Percentiles rank a stretch among this genome's conserved stretches.
These are phyloP conservation scores for Ilyonectria robusta DNA, from an alignment of 2,329 filamentous ascomycete genomes.

Conservation along the genomic window DNA sequence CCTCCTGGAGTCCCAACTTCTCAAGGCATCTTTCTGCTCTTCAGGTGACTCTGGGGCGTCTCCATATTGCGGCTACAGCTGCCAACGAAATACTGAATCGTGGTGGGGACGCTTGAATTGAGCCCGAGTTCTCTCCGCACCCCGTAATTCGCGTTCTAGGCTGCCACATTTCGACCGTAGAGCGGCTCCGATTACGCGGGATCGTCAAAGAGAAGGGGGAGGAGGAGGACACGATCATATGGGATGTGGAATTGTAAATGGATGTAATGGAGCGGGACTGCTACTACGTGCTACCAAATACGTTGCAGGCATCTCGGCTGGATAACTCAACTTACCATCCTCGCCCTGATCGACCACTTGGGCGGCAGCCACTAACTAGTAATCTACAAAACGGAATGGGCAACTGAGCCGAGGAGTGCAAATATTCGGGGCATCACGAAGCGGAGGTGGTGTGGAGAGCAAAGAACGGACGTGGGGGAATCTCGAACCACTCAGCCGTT, in stretches of 20 bases:
- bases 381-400: neutral
- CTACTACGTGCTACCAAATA: neutral
- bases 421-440: neutral
- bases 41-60: conserved; percentile 28
- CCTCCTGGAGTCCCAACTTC: conserved; percentile 21
- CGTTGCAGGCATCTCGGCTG: neutral
- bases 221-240: conserved; percentile 2
- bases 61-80: conserved; percentile 37
- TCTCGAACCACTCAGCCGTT: neutral
- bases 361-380: neutral
- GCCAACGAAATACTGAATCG: conserved; percentile 20
- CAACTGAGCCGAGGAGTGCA: neutral
- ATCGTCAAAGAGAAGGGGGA: neutral
- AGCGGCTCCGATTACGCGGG: neutral
- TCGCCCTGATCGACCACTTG: neutral
- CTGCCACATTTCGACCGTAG: conserved; percentile 30
- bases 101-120: conserved; percentile 6
- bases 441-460: neutral
- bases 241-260: conserved; percentile 4
- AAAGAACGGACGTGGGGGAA: conserved; percentile 5
- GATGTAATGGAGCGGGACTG: conserved; percentile 1
- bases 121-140: conserved; percentile 11
- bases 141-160: conserved; percentile 22
- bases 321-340: neutral
- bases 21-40: conserved; percentile 13